Evolutionary conservation across 495 filamentous ascomycete species (phyloP), one percentile per base, ranked within the genome.

Genomic region (Penicillium mononematosum): DNA sequence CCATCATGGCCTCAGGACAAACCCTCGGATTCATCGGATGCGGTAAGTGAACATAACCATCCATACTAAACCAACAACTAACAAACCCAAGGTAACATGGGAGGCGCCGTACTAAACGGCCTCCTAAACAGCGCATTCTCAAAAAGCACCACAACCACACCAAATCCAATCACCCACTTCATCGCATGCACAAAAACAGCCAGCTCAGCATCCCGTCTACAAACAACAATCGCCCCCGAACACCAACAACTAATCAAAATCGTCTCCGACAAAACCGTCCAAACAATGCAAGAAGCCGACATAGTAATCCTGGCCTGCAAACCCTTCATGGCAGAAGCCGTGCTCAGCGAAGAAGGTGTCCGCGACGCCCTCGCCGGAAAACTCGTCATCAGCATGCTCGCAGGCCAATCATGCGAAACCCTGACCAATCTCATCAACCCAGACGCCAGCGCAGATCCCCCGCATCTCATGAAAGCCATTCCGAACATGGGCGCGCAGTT

Each of bases 361-460:
- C 12, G 41, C 5, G 60, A 63, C 5, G 69, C 68, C 5, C 74
- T 96, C 0, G 61, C 74, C 10, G 88, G 88, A 2, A 97, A 96
- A 61, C 75, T 96, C 4, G 74, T 97, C 5, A 88, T 97, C 61
- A 88, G 83, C 64, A 90, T 96, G 53, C 81, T 90, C 42, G 92
- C 90, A 1, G 92, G 92, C n/a, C 85, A 93, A 5, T 81, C 85
- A 0, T 82, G 83, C 0, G 46, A 77, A 14, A 81, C 91, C 58
- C 81, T 96, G 29, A 77, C 82, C 55, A 65, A 68, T 5, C 78
- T 79, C n/a, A 70, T 96, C 1, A 81, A 84, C 31, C 20, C 42
- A 27, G 27, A 25, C 1, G 2, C 42, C 0, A 47, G 24, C 8
- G 24, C 16, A 10, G 39, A 42, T 0, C 67, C 67, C 0, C 69